Base-by-base conservation (phyloP, 331 rosid species). In the Arachis monticola region DNA sequence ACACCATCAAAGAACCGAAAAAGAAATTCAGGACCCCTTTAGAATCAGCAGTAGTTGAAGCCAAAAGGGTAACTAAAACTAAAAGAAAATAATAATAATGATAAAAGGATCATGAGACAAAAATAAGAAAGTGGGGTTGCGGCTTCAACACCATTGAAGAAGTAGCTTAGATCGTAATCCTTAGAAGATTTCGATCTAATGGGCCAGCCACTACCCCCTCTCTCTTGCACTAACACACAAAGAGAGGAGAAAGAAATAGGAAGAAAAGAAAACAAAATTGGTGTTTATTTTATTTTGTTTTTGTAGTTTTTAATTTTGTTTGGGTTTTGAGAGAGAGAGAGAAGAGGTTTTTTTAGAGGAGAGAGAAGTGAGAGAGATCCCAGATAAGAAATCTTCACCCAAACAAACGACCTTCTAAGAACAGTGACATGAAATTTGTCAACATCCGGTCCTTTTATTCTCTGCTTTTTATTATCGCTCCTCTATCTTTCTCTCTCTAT, bases 361-460 rank as follows among this genome's bases (percentile, higher is more conserved):
- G 85, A 87, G 88, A 81, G 83, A 88, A 80, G 22, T 17, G 79
- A 85, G 91, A 88, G 96, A 86, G 87, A 94, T 89, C 97, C 97
- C 89, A 95, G 96, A 90, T 90, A 90, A 92, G 97, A 92, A 95
- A 90, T 95, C 90, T 92, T 85, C 91, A 86, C 97, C 81, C 91
- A 85, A 90, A 94, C 97, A 89, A 90, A 92, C 93, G 96, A 95
- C 86, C 97, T 95, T 92, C 93, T 84, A 88, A 87, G 93, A 95
- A 95, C 97, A 92, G 99, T 86, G 99, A 95, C 99, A 92, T 86
- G 96, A 90, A 90, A 87, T 95, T 95, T 92, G 99, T 95, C 99
- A 89, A 95, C 97, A 92, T 90, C 95, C 97, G 99, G 97, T 95
- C 97, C 92, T 95, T 87, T 91, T 93, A 84, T 91, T 91, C 91